phyloP scores from a whole-genome alignment of 2,329 filamentous ascomycete genomes.

The Aspergillus fischeri region DNA sequence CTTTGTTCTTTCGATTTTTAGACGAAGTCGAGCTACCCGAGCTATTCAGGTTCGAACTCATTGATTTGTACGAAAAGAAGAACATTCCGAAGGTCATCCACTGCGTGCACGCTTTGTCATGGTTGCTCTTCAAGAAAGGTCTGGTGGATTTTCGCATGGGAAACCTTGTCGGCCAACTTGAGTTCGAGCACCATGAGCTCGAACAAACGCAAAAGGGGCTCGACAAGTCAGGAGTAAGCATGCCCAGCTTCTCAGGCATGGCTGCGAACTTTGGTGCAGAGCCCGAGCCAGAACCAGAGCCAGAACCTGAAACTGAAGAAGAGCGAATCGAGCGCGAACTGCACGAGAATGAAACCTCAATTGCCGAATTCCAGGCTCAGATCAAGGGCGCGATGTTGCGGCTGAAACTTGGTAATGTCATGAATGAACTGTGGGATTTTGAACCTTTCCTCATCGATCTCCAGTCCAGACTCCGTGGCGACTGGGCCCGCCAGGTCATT shows the following conservation, averaged over 20 bases:
- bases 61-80: conserved; percentile 98
- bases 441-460: conserved; percentile 76
- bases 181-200: conserved; percentile 96
- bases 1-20: conserved; percentile 89
- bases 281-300: conserved; percentile 69
- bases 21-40: conserved; percentile 90
- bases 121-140: conserved; percentile 92
- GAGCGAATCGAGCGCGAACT: conserved; percentile 81
- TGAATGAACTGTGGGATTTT: conserved; percentile 85
- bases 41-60: conserved; percentile 92
- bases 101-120: conserved; percentile 94
- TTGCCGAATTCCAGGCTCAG: conserved; percentile 82
- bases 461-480: conserved; percentile 81
- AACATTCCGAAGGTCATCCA: conserved; percentile 99
- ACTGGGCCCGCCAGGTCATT: conserved; percentile 78
- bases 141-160: conserved; percentile 95
- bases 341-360: conserved; percentile 65
- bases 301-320: conserved; percentile 78
- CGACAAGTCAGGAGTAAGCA: conserved; percentile 88
- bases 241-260: conserved; percentile 98
- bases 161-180: conserved; percentile 90
- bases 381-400: conserved; percentile 75
- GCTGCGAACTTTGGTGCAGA: conserved; percentile 91
- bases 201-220: conserved; percentile 96
- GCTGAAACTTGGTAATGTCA: conserved; percentile 70